Conservation (phyloP, 352 stramenopile genomes). For the Saprolegnia parasitica region DNA sequence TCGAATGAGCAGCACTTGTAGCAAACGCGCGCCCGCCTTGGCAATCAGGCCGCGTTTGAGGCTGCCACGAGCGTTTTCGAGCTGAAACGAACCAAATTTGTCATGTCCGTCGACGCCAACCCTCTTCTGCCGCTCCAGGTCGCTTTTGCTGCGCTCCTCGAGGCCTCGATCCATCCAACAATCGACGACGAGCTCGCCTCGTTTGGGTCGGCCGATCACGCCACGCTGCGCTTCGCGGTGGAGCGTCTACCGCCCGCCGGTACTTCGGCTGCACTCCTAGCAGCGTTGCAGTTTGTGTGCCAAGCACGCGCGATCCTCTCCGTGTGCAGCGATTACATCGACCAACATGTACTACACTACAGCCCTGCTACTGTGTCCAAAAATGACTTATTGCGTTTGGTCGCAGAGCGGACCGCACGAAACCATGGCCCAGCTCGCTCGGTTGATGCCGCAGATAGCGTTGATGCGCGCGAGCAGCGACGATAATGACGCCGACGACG, state of each 20-base stretch:
- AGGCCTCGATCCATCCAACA: not conserved
- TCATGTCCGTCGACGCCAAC: not conserved
- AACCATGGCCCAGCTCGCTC: slow-evolving; percentile 8
- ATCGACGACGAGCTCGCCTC: not conserved
- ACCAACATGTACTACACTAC: slow-evolving; percentile 9
- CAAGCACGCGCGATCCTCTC: slow-evolving; percentile 1
- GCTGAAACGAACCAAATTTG: too few relatives aligned
- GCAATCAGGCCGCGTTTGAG: too few relatives aligned
- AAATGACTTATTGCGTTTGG: not conserved
- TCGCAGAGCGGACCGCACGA: slow-evolving; percentile 1
- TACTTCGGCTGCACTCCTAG: not conserved
- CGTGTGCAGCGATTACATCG: slow-evolving; percentile 12
- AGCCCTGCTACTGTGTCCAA: too few relatives aligned
- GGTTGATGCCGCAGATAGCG: not conserved
- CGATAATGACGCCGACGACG: not conserved
- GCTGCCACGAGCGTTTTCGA: too few relatives aligned
- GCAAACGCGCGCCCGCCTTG: too few relatives aligned
- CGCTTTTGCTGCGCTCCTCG: not conserved
- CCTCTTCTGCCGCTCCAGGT: not conserved
- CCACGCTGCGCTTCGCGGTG: not conserved
- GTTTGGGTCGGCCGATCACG: not conserved
- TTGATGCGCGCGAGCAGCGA: not conserved
- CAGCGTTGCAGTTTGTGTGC: not conserved
- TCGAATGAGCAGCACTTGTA: too few relatives aligned
- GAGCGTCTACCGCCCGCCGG: not conserved